Conservation (phyloP, 1,139 yeast species). For the Yamadazyma dushanensis region DNA sequence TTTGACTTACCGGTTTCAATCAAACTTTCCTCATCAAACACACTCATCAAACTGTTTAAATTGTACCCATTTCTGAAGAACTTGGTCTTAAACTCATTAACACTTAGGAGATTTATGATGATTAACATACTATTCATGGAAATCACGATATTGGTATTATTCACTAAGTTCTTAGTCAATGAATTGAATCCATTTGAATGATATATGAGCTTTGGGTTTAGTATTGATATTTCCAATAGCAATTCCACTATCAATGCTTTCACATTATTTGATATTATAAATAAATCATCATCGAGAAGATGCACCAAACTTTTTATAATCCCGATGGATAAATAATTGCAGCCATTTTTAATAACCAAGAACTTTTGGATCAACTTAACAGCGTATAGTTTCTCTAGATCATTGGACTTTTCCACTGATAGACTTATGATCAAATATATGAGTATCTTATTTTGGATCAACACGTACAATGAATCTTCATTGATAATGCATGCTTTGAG, state of each 20-base stretch:
- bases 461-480: conserved; percentile 46
- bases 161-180: conserved; percentile 57
- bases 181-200: conserved; percentile 67
- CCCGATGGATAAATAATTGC: conserved; percentile 59
- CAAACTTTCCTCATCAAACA: conserved; percentile 40
- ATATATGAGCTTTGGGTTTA: conserved; percentile 60
- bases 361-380: conserved; percentile 67
- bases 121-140: conserved; percentile 61
- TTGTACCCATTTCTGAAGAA: conserved; percentile 64
- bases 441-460: conserved; percentile 56
- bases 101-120: conserved; percentile 59
- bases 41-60: conserved; percentile 60
- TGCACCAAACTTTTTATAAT: conserved; percentile 72
- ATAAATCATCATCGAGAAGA: conserved; percentile 49
- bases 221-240: conserved; percentile 64
- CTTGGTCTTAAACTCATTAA: conserved; percentile 51
- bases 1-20: conserved; percentile 8
- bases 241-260: conserved; percentile 49
- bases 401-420: conserved; percentile 48
- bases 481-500: conserved; percentile 64
- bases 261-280: conserved; percentile 7
- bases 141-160: conserved; percentile 35
- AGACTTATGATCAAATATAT: conserved; percentile 65
- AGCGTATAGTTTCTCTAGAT: conserved; percentile 78
- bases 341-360: conserved; percentile 57